A percentile compares a stretch with the other conserved stretches of the same genome.
phyloP scores from a whole-genome alignment of 2,329 filamentous ascomycete species.

The Paradendryphiella salina region DNA sequence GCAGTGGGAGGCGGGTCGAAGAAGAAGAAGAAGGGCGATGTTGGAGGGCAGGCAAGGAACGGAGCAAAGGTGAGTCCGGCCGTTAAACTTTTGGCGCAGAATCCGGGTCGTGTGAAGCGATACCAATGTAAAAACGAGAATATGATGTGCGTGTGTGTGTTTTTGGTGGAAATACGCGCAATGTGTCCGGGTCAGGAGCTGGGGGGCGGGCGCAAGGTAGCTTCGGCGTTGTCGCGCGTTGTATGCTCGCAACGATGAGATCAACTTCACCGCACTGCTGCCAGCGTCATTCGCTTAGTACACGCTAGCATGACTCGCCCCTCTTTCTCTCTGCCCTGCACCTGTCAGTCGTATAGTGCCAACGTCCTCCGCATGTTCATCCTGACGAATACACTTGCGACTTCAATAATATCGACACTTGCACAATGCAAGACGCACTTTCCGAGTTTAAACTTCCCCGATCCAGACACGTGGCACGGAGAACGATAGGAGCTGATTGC shows the following conservation, averaged over 20 bases:
- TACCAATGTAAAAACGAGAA: conserved; percentile 1
- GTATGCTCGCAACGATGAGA: conserved; percentile 19
- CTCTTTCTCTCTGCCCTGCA: neutral
- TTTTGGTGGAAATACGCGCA: neutral
- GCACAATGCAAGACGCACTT: neutral
- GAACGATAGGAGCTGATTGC: neutral
- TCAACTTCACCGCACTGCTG: conserved; percentile 15
- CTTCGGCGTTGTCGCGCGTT: conserved; percentile 8
- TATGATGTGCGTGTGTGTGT: neutral
- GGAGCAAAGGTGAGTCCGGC: conserved; percentile 7
- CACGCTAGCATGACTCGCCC: conserved; percentile 20
- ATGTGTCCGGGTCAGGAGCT: neutral
- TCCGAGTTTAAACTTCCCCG: neutral
- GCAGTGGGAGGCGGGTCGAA: conserved; percentile 4
- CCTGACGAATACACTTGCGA: neutral
- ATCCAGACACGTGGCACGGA: neutral
- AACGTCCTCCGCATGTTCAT: conserved; percentile 8
- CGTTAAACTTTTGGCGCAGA: conserved; percentile 7
- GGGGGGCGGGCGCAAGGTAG: neutral
- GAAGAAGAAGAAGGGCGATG: conserved; percentile 6
- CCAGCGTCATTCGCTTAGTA: conserved; percentile 17
- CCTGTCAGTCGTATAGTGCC: conserved; percentile 4
- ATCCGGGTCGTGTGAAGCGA: neutral
- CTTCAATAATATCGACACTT: neutral
- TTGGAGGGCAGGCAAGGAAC: conserved; percentile 6